Conservation (phyloP, 495 filamentous ascomycete species). For the Oleoguttula mirabilis region DNA sequence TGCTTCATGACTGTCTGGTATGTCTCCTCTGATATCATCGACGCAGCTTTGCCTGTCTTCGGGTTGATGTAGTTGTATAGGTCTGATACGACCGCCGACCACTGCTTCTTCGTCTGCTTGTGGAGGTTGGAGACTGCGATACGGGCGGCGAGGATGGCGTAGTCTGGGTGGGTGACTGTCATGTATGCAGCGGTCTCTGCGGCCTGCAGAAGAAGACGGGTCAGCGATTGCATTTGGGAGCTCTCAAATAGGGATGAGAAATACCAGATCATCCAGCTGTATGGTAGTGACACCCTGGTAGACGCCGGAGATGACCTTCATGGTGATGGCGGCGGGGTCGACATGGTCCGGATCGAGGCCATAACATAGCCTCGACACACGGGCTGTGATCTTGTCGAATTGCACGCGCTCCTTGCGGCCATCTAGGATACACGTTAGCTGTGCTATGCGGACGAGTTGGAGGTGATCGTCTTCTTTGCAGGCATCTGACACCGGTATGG, state of each 20-base stretch:
- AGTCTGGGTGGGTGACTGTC: constrained; percentile 98
- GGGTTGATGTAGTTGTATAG: constrained; percentile 95
- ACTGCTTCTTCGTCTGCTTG: constrained; percentile 99
- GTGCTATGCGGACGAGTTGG: too few relatives aligned
- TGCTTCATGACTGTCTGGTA: constrained; percentile 91
- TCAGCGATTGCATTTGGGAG: too few relatives aligned
- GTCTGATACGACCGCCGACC: constrained; percentile 83
- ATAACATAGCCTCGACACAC: constrained; percentile 94
- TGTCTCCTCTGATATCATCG: constrained; percentile 83
- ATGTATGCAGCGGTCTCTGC: constrained; percentile 99
- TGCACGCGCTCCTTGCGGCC: constrained; percentile 99
- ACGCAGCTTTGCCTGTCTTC: constrained; percentile 69
- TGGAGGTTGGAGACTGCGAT: constrained; percentile 98
- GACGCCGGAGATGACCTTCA: constrained; percentile 98
- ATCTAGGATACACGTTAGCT: too few relatives aligned
- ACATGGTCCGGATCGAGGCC: constrained; percentile 93
- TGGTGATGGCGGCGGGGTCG: constrained; percentile 93
- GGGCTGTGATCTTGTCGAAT: constrained; percentile 99
- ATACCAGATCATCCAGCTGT: constrained; percentile 90
- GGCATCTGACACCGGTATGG: too few relatives aligned
- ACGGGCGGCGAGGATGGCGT: constrained; percentile 95
- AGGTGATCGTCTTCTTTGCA: too few relatives aligned
- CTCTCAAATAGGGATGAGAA: too few relatives aligned
- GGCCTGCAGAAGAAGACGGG: constrained; percentile 44
- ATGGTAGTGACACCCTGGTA: constrained; percentile 96